Base-by-base conservation (phyloP, 352 stramenopile genomes). In the Thalassiosira mediterranea region DNA sequence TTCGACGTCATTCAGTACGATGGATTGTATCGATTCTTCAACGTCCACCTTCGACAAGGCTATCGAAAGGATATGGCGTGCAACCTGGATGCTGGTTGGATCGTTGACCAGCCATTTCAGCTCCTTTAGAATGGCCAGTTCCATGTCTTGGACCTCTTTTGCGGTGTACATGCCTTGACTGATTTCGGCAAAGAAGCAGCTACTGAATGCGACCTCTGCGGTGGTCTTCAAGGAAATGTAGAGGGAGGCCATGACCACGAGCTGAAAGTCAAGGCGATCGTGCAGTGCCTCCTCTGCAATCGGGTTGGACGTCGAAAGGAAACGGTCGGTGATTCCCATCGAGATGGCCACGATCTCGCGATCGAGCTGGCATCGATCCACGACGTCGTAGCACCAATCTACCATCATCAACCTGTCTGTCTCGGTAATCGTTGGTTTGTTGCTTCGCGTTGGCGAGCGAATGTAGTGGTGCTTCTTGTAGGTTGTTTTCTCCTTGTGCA, bases 101-200 rank as follows among this genome's bases (percentile, higher is more conserved):
- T 54, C 51, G 63, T 69, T 74, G 0, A 89, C 11, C 15, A 44
- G 59, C 79, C 76, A 91, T 17, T 68, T 47, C 11, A 91, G 38
- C 10, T 56, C 42, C 1, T 57, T 28, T 11, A 91, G 38, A 28
- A 91, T 58, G 11, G 48, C 62, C 19, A 58, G 2, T 54, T 91
- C 84, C 49, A 82, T 85, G 2, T 51, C 59, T 48, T 81, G 72
- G 37, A 91, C 80, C 11, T 84, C 53, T 38, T 69, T 40, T 15
- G 54, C 62, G n/a, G 59, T 72, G 48, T 87, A 88, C n/a, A 66
- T 37, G 37, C 78, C 74, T 42, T 13, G 34, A 42, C 34, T 13
- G 34, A 42, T 5, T 42, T 5, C 34, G 5, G 13, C 34, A 13
- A 5, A 42, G 7, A 4, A 4, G 15, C 65, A 31, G 15, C 65